Evolutionary conservation across 202 grass and related monocot species (phyloP).

Genomic region (Cymbopogon flexuosus): DNA sequence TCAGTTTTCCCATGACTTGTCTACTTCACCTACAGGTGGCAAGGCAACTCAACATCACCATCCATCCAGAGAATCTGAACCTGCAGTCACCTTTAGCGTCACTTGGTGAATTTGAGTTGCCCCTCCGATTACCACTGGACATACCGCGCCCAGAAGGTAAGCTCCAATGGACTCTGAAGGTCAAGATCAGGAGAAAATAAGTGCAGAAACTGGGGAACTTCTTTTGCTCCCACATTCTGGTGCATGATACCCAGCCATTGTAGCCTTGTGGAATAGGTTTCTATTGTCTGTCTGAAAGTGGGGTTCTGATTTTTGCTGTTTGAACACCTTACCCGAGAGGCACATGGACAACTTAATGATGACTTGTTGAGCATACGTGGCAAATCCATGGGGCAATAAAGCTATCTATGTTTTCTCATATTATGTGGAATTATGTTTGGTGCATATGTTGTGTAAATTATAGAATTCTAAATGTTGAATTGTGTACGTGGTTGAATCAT

Average conservation of each 20-base stretch:
- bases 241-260: not conserved
- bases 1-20: not conserved
- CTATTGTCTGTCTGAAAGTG: too few species aligned
- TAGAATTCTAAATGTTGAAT: too few species aligned
- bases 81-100: constrained; percentile 49
- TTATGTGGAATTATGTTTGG: too few species aligned
- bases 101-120: constrained; percentile 76
- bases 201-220: not conserved
- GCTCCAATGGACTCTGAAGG: constrained; percentile 75
- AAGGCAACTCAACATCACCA: constrained; percentile 70
- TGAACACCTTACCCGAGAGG: too few species aligned
- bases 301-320: too few species aligned
- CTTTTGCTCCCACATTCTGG: not conserved
- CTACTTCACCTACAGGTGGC: constrained; percentile 43
- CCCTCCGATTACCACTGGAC: constrained; percentile 64
- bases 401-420: too few species aligned
- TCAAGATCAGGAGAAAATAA: constrained; percentile 83
- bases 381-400: too few species aligned
- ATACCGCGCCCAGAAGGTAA: constrained; percentile 76
- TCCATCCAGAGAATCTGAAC: constrained; percentile 75
- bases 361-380: too few species aligned
- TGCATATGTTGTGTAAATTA: too few species aligned
- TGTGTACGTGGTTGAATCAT: too few species aligned
- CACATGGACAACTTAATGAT: too few species aligned
- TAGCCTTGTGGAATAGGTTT: too few species aligned